These are phyloP conservation scores for Talaromyces pinophilus DNA, from an alignment of 2,329 filamentous ascomycete species.

Conservation along the genomic window DNA sequence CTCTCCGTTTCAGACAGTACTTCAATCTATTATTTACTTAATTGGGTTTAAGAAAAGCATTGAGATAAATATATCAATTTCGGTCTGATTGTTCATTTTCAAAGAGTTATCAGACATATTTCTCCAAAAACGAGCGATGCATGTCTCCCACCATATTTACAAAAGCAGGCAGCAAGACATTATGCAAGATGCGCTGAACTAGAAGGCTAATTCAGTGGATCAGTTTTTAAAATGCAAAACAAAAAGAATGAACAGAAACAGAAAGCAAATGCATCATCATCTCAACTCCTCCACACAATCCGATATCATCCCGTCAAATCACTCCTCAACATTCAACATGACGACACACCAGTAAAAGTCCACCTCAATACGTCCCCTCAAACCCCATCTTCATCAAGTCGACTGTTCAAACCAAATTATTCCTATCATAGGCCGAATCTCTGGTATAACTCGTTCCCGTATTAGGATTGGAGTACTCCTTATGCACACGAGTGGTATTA, in stretches of 20 bases:
- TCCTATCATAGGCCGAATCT: slow-evolving; percentile 32
- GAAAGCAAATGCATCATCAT: not conserved
- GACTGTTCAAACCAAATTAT: slow-evolving; percentile 15
- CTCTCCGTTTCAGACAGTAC: not conserved
- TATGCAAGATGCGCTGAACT: slow-evolving; percentile 13
- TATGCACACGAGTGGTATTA: slow-evolving; percentile 34
- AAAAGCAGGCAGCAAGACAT: slow-evolving; percentile 3
- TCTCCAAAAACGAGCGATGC: slow-evolving; percentile 16
- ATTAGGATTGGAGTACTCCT: slow-evolving; percentile 38
- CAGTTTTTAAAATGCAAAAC: not conserved
- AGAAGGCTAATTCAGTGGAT: slow-evolving; percentile 1
- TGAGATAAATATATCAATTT: not conserved
- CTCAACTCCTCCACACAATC: not conserved
- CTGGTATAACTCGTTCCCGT: slow-evolving; percentile 38
- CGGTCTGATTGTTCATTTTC: slow-evolving; percentile 6
- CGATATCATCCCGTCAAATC: not conserved
- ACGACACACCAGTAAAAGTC: not conserved
- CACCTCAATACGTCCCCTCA: slow-evolving; percentile 15
- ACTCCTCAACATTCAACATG: not conserved
- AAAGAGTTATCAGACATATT: slow-evolving; percentile 12
- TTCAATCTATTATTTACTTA: not conserved
- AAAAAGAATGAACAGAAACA: slow-evolving; percentile 7
- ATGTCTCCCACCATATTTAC: slow-evolving; percentile 14
- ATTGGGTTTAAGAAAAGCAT: not conserved
- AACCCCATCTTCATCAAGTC: slow-evolving; percentile 18